These are phyloP conservation scores for Parathielavia appendiculata DNA, from an alignment of 495 filamentous ascomycete genomes.

Conservation along the genomic window DNA sequence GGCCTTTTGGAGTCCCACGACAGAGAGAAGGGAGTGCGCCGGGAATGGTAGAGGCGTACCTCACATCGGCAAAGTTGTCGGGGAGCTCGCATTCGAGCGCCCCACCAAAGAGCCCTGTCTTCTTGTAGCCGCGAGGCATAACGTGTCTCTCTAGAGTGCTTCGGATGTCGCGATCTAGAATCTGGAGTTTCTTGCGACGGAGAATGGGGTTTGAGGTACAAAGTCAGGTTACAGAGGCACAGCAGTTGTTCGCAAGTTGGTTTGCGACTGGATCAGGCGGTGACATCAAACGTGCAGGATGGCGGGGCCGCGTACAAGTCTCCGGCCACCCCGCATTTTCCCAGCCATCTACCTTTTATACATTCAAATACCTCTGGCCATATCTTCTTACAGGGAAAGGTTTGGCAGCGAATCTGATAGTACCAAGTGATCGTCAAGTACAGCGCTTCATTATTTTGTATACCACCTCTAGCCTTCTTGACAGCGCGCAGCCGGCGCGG, in stretches of 20 bases:
- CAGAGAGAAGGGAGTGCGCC: neutral
- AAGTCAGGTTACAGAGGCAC: neutral
- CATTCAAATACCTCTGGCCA: too few species aligned
- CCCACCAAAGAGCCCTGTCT: slow-evolving; percentile 70
- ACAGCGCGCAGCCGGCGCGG: too few species aligned
- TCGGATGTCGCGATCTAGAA: neutral
- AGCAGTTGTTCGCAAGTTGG: slow-evolving; percentile 3
- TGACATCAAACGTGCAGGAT: slow-evolving; percentile 10
- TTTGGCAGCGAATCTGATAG: too few species aligned
- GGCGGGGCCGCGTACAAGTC: slow-evolving; percentile 3
- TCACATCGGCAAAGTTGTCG: slow-evolving; percentile 70
- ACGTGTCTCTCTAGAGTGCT: neutral
- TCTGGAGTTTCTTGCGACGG: neutral
- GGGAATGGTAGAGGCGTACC: slow-evolving; percentile 41
- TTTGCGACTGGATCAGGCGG: slow-evolving; percentile 10
- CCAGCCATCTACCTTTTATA: too few species aligned
- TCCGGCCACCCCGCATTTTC: too few species aligned
- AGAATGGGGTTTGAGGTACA: neutral
- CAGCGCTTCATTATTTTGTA: too few species aligned
- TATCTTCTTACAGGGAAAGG: too few species aligned
- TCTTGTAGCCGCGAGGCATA: slow-evolving; percentile 38
- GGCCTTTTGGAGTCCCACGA: neutral
- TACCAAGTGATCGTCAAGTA: too few species aligned
- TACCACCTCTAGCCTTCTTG: too few species aligned
- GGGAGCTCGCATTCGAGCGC: slow-evolving; percentile 71